Base-by-base conservation (phyloP, 140 eudicot genomes). In the Bidens hawaiensis region DNA sequence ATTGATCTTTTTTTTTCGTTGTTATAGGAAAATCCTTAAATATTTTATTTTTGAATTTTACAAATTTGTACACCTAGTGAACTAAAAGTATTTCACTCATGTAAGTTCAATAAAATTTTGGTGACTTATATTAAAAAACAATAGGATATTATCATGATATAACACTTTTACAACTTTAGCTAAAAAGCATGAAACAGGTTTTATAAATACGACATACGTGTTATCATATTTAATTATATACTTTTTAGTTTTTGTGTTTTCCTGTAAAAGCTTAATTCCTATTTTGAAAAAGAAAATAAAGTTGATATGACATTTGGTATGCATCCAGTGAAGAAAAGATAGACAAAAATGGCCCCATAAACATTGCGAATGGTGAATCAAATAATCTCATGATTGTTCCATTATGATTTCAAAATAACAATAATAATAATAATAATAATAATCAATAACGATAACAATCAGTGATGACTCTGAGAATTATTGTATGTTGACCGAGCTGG, bases 241-340 rank as follows among this genome's bases (percentile, higher is more conserved):
- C 17, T 15, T 61, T 51, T 27, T 60, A 50, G 30, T 19, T 47
- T n/a, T 47, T 19, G 25, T 38, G 45, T 8, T 38, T 59, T 59
- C 60, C 50, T 69, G 38, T 69, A 69, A 69, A n/a, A 69, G 67
- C 47, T 23, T 4, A 69, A 60, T 47, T 69, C 72, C 5, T 49
- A 51, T 50, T 50, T 34, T 59, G 16, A 53, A 12, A 68, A 54
- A 43, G 14, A 48, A 70, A 38, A 10, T 8, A 60, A 60, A 70
- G 62, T 33, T 60, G 68, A 70, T 31, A 49, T 50, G 68, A 70
- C 74, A 14, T 59, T 59, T 15, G 33, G 24, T 68, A 38, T 12
- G 13, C 45, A 12, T 18, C 26, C 42, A 24, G 19, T 6, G 28
- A 68, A 1, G 48, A 1, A 30, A 70, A 25, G 48, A 16, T 22